Percentiles rank a stretch among this genome's conserved stretches.
These are phyloP conservation scores for Zymoseptoria brevis DNA, from an alignment of 2,329 filamentous ascomycete species.

Conservation along the genomic window DNA sequence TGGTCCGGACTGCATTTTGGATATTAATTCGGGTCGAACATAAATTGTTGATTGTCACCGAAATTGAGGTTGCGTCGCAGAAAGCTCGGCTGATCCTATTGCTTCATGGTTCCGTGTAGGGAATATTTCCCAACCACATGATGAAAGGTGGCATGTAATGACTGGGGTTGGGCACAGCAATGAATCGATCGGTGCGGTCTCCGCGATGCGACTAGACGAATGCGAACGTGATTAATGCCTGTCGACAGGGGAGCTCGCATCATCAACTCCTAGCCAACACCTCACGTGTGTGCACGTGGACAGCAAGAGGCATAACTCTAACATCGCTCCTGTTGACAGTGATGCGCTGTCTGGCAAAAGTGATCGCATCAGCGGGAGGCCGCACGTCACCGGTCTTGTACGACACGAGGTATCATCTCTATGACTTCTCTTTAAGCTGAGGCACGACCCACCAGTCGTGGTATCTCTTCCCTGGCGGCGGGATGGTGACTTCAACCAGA, in stretches of 20 bases:
- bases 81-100: not conserved
- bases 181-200: not conserved
- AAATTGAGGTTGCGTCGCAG: not conserved
- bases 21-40: not conserved
- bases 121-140: not conserved
- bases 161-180: not conserved
- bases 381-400: not conserved
- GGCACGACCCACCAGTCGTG: constrained; percentile 42
- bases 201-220: not conserved
- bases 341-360: not conserved
- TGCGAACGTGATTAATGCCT: not conserved
- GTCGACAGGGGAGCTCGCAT: not conserved
- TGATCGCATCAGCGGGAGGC: not conserved
- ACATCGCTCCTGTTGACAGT: not conserved
- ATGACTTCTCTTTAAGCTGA: constrained; percentile 28
- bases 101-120: not conserved
- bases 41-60: not conserved
- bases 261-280: not conserved
- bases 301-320: not conserved
- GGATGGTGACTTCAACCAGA: constrained; percentile 30
- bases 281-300: not conserved
- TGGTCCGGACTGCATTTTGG: not conserved
- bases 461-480: constrained; percentile 34
- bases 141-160: not conserved
- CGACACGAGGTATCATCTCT: not conserved